These are phyloP conservation scores for Lactifluus piperatus DNA, from an alignment of 768 basidiomycete species.

Conservation along the genomic window DNA sequence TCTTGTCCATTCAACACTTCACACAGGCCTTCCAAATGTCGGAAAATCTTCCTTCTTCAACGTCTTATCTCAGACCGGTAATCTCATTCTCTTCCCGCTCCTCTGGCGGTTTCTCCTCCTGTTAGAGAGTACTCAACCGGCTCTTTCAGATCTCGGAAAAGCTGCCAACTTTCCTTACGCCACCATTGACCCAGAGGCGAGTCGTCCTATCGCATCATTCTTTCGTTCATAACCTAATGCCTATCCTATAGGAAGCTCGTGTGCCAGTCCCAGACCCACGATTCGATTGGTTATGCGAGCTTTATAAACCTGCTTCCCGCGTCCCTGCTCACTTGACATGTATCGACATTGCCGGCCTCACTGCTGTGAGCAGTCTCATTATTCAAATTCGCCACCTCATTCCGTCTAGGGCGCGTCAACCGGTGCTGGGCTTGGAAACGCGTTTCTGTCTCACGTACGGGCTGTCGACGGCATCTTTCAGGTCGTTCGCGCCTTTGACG, in stretches of 20 bases:
- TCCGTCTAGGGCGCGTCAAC: slow-evolving; percentile 78
- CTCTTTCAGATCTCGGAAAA: slow-evolving; percentile 67
- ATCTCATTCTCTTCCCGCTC: slow-evolving; percentile 23
- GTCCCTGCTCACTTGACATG: slow-evolving; percentile 95
- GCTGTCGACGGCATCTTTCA: slow-evolving; percentile 99
- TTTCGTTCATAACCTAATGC: not conserved
- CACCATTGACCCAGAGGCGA: slow-evolving; percentile 78
- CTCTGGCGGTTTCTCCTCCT: not conserved
- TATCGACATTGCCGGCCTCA: slow-evolving; percentile 97
- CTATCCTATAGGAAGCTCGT: slow-evolving; percentile 57
- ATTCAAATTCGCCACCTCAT: slow-evolving; percentile 1
- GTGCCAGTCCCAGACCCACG: slow-evolving; percentile 91
- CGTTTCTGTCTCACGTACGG: slow-evolving; percentile 95
- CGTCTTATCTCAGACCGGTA: slow-evolving; percentile 83
- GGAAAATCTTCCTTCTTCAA: slow-evolving; percentile 99
- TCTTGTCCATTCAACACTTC: not conserved
- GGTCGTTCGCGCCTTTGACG: slow-evolving; percentile 95
- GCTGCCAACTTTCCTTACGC: slow-evolving; percentile 98
- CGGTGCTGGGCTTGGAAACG: slow-evolving; percentile 94
- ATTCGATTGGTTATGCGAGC: slow-evolving; percentile 88
- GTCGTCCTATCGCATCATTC: not conserved
- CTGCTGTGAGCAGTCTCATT: slow-evolving; percentile 51
- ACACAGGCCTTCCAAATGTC: slow-evolving; percentile 85
- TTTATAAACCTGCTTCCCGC: slow-evolving; percentile 81
- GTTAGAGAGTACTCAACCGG: slow-evolving; percentile 15